Base-by-base conservation (phyloP, 2,329 filamentous ascomycete species). In the Acephala macrosclerotiorum region DNA sequence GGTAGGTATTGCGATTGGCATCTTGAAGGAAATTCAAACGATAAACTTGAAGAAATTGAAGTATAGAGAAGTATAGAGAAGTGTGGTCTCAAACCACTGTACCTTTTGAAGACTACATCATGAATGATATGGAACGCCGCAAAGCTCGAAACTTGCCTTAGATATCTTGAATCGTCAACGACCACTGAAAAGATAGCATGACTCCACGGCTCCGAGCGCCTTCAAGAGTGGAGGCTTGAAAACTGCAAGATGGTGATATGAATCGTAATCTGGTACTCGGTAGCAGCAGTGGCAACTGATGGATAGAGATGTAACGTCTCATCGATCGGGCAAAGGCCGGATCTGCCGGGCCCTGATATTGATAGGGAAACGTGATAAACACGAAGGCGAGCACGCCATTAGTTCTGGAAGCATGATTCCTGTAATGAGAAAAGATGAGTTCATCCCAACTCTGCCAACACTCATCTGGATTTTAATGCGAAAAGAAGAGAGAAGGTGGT, bases 1-100 rank as follows among this genome's bases (percentile, higher is more conserved):
- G 59, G 67, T 70, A 76, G 77, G 78, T 55, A 73, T 69, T n/a
- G 83, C 80, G 64, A 82, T 83, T 61, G 73, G 73, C 71, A 74
- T 74, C 38, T 47, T 74, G 61, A 56, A 35, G 16, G 47, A 25
- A 33, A 45, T 57, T 14, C 45, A 18, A 20, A 20, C 26, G 49
- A 53, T 14, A 18, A 42, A 29, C 35, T 57, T 26, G 40, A 58
- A 38, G 33, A 58, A 14, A 56, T 33, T 12, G 55, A 20, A 16
- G 4, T 36, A 58, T 59, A 59, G 55, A 58, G 55, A 20, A 16
- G 4, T 36, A 58, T 59, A 59, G 55, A 58, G 47, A 53, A 42
- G 8, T 56, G 60, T 65, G 68, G 66, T 45, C 36, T 57, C 40
- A 42, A 59, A 67, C 67, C 62, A 68, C 67, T 38, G 60, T 64